These are phyloP conservation scores for Fagopyrum tataricum DNA, from an alignment of 148 eudicot genomes.

Conservation along the genomic window DNA sequence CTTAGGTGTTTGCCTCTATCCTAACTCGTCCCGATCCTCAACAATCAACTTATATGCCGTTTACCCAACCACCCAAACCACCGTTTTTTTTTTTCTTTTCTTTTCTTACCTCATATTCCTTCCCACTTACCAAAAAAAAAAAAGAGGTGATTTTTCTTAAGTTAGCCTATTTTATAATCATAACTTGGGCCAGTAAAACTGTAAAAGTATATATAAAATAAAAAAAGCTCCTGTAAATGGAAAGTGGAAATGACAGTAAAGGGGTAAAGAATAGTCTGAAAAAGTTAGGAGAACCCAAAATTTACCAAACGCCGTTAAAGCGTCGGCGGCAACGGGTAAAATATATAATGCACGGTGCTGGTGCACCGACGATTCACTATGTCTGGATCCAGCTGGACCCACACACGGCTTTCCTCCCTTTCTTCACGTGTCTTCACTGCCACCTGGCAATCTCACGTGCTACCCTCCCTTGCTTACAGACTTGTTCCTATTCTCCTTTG, in stretches of 20 bases:
- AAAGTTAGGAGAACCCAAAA: not conserved
- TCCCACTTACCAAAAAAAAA: too few species aligned
- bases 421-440: not conserved
- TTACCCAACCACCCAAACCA: too few species aligned
- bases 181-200: not conserved
- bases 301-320: not conserved
- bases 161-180: not conserved
- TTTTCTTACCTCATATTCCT: too few species aligned
- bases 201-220: too few species aligned
- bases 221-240: not conserved
- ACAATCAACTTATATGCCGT: too few species aligned
- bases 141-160: too few species aligned
- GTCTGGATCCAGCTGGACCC: not conserved
- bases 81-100: too few species aligned
- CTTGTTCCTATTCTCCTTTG: not conserved
- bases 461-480: not conserved
- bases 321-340: slow-evolving; percentile 9
- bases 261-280: not conserved
- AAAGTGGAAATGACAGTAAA: not conserved
- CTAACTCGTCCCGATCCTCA: too few species aligned
- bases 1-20: too few species aligned
- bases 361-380: not conserved
- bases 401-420: not conserved
- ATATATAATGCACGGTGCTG: not conserved
- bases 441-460: slow-evolving; percentile 11